phyloP scores from a whole-genome alignment of 441 rosid genomes.

The Populus hybrid region DNA sequence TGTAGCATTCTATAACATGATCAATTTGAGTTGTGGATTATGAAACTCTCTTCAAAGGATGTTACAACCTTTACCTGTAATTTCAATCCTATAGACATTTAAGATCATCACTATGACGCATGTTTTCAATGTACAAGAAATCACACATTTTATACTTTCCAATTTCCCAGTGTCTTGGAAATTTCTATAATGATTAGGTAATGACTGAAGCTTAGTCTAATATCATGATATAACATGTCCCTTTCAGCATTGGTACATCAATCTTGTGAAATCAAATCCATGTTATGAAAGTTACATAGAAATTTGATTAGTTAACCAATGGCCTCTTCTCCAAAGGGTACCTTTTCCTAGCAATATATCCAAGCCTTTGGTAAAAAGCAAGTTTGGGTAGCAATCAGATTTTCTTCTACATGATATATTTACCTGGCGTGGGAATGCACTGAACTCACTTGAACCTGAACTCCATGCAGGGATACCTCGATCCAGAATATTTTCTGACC shows the following conservation, averaged over 20 bases:
- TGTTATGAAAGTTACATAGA: not conserved
- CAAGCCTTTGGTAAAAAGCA: not conserved
- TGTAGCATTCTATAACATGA: not conserved
- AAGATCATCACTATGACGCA: not conserved
- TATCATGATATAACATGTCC: not conserved
- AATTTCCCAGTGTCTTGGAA: not conserved
- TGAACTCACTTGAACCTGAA: not conserved
- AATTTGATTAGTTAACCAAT: not conserved
- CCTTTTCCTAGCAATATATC: not conserved
- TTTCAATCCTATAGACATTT: not conserved
- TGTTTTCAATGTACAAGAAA: not conserved
- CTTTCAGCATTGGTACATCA: not conserved
- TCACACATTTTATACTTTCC: not conserved
- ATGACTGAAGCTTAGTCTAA: not conserved
- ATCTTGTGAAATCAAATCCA: not conserved
- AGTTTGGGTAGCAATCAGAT: not conserved
- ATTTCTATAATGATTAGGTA: not conserved
- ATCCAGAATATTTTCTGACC: slow-evolving; percentile 39
- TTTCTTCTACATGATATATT: not conserved
- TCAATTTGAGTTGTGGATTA: not conserved
- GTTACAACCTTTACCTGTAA: not conserved
- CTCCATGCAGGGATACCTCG: slow-evolving; percentile 39
- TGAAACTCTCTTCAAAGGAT: not conserved
- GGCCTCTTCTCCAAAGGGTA: not conserved
- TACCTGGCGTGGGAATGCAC: not conserved